These are phyloP conservation scores for Metschnikowia santaceciliae DNA, from an alignment of 805 yeast genomes.

Conservation along the genomic window DNA sequence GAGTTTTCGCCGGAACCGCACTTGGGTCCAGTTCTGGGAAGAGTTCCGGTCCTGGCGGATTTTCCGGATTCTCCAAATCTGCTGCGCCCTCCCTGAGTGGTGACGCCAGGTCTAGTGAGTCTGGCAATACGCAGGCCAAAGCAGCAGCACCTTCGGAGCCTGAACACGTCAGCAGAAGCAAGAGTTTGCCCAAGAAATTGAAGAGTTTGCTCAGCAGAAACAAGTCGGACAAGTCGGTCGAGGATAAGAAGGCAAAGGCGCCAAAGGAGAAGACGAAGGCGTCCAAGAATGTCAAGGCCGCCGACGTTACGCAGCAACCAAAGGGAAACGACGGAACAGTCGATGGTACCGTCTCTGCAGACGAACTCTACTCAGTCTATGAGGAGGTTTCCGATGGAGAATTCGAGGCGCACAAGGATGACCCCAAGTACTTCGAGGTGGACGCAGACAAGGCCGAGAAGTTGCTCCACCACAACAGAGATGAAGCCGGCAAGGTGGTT, in stretches of 20 bases:
- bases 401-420: conserved; percentile 39
- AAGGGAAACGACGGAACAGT: conserved; percentile 9
- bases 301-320: conserved; percentile 8
- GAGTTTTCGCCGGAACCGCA: conserved; percentile 22
- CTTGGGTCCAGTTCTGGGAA: conserved; percentile 18
- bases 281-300: conserved; percentile 7
- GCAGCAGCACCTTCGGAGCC: neutral
- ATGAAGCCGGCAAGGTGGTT: conserved; percentile 1
- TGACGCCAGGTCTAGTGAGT: conserved; percentile 6
- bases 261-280: conserved; percentile 2
- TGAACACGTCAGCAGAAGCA: conserved; percentile 12
- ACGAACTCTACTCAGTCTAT: conserved; percentile 26
- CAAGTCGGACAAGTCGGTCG: conserved; percentile 3
- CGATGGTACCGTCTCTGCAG: conserved; percentile 12
- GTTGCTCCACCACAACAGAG: conserved; percentile 14
- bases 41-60: neutral
- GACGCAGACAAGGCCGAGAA: conserved; percentile 16
- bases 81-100: neutral
- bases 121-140: conserved; percentile 18
- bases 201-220: conserved; percentile 17
- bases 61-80: conserved; percentile 13
- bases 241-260: neutral
- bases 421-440: conserved; percentile 48
- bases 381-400: conserved; percentile 50
- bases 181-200: conserved; percentile 16